Evolutionary conservation across 1,284 basidiomycete species (phyloP).

Genomic region (Tilletia setariae): DNA sequence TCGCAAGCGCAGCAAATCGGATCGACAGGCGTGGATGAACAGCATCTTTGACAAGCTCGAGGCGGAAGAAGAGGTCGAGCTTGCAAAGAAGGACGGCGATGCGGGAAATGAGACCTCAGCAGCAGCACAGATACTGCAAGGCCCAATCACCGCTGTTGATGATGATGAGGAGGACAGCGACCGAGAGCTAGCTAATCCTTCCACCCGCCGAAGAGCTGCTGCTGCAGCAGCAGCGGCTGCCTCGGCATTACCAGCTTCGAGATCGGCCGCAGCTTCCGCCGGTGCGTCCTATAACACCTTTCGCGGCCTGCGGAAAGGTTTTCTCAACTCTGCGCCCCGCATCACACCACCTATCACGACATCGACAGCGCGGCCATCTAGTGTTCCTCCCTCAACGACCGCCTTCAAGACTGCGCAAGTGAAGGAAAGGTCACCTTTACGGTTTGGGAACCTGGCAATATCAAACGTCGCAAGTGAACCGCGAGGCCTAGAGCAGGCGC

Average conservation of each 20-base stretch:
- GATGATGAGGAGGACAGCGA: conserved; percentile 21
- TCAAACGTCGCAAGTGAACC: neutral
- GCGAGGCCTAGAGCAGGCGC: no score
- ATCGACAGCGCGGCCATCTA: no score
- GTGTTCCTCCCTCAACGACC: neutral
- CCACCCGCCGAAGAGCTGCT: neutral
- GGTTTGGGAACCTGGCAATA: neutral
- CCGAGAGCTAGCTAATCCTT: neutral
- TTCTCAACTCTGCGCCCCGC: neutral
- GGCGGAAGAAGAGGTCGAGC: conserved; percentile 26
- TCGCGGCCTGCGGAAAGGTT: neutral
- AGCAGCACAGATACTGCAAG: neutral
- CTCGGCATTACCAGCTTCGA: neutral
- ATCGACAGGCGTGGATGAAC: conserved; percentile 40
- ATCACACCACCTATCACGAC: no score
- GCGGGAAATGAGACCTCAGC: conserved; percentile 1
- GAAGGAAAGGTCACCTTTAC: neutral
- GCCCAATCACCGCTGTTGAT: neutral
- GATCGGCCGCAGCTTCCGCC: neutral
- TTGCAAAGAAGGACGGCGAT: conserved; percentile 20
- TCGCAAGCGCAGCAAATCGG: conserved; percentile 21
- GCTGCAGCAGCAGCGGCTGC: neutral
- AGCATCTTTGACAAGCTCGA: conserved; percentile 40
- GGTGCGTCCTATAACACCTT: neutral
- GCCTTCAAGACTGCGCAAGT: neutral